phyloP scores from a whole-genome alignment of 768 basidiomycete species.

The Mycena vitilis region DNA sequence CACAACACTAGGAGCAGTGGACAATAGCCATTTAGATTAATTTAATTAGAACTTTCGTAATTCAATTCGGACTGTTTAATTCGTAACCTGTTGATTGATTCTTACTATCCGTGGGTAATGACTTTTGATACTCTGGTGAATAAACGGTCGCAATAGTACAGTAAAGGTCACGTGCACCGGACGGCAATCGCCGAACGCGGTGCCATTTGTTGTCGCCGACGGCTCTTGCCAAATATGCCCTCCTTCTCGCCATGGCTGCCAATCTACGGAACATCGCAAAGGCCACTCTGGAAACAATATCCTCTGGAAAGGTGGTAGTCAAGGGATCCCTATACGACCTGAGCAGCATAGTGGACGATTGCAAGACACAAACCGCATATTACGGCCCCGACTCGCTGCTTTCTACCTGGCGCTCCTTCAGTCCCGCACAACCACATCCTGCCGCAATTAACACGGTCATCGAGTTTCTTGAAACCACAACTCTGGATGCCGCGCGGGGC shows the following conservation, averaged over 20 bases:
- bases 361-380: slow-evolving; percentile 60
- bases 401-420: slow-evolving; percentile 55
- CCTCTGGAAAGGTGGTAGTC: slow-evolving; percentile 29
- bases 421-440: slow-evolving; percentile 14
- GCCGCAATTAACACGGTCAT: slow-evolving; percentile 45
- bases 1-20: too few species aligned
- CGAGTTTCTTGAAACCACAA: slow-evolving; percentile 70
- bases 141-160: too few species aligned
- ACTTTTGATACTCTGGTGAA: too few species aligned
- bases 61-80: too few species aligned
- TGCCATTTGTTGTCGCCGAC: neutral
- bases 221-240: neutral
- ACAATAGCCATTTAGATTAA: too few species aligned
- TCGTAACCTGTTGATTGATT: too few species aligned
- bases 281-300: slow-evolving; percentile 18
- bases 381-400: slow-evolving; percentile 63
- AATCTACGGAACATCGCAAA: slow-evolving; percentile 28
- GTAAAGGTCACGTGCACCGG: too few species aligned
- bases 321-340: slow-evolving; percentile 47
- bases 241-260: neutral
- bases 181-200: neutral
- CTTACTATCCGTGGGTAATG: too few species aligned
- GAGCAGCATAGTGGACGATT: slow-evolving; percentile 38
- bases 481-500: slow-evolving; percentile 68
- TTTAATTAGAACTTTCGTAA: too few species aligned